phyloP scores from a whole-genome alignment of 805 yeast species.

The Barnettozyma sucrosica region DNA sequence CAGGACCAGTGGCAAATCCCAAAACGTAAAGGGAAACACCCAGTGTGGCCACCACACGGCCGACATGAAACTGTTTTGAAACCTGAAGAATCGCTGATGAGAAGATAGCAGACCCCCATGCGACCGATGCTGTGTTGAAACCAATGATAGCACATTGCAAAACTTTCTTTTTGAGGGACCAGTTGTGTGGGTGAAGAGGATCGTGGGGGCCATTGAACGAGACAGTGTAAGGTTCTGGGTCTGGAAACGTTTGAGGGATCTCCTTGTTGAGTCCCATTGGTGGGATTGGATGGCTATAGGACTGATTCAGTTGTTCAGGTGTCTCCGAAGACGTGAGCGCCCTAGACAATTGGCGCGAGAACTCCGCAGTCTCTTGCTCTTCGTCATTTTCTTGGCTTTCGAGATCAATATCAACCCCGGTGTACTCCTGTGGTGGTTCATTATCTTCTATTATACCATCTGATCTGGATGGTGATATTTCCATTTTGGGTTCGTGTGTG shows the following conservation, averaged over 20 bases:
- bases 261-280: slow-evolving; percentile 64
- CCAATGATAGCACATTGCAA: slow-evolving; percentile 41
- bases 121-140: slow-evolving; percentile 43
- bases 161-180: slow-evolving; percentile 48
- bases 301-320: slow-evolving; percentile 25
- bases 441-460: not conserved
- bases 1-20: slow-evolving; percentile 92
- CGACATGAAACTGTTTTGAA: slow-evolving; percentile 49
- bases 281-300: slow-evolving; percentile 37
- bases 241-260: slow-evolving; percentile 41
- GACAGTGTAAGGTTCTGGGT: slow-evolving; percentile 61
- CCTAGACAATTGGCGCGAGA: slow-evolving; percentile 34
- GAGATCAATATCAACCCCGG: not conserved
- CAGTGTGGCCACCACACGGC: slow-evolving; percentile 62
- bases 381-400: not conserved
- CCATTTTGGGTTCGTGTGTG: not conserved
- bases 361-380: not conserved
- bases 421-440: not conserved
- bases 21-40: slow-evolving; percentile 79
- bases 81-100: slow-evolving; percentile 53
- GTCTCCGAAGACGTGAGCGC: slow-evolving; percentile 35
- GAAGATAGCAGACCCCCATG: slow-evolving; percentile 83
- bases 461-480: not conserved
- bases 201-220: slow-evolving; percentile 75
- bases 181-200: slow-evolving; percentile 76